These are phyloP conservation scores for Sisymbrium irio DNA, from an alignment of 345 rosid species.

Conservation along the genomic window DNA sequence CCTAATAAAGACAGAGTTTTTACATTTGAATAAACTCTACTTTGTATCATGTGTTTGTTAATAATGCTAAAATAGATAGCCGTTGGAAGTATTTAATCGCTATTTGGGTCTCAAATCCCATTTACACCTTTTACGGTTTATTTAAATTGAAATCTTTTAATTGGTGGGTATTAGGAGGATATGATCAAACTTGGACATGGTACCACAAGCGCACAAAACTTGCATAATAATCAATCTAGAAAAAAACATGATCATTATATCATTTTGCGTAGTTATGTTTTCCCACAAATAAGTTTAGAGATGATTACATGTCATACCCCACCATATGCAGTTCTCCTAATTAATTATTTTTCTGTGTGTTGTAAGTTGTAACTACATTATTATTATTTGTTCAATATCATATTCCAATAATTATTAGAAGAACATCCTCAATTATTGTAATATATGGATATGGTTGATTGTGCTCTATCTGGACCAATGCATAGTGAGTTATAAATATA, in stretches of 20 bases:
- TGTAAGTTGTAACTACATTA: constrained; percentile 31
- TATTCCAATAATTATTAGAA: constrained; percentile 20
- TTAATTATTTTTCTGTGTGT: constrained; percentile 17
- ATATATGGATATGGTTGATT: constrained; percentile 13
- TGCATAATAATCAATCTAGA: constrained; percentile 10
- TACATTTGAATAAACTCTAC: no score
- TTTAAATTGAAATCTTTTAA: background rate
- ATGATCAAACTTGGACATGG: constrained; percentile 13
- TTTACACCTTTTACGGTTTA: background rate
- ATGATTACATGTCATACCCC: constrained; percentile 32
- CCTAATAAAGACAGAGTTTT: no score
- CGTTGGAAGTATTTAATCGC: background rate
- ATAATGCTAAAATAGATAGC: no score
- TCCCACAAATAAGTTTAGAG: constrained; percentile 21
- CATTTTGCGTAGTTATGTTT: constrained; percentile 6
- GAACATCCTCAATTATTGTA: constrained; percentile 26
- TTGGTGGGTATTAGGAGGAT: background rate
- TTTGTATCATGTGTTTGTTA: no score
- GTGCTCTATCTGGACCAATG: background rate
- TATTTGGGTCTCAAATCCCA: background rate
- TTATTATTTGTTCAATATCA: constrained; percentile 22
- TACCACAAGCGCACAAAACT: constrained; percentile 34
- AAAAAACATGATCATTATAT: constrained; percentile 26
- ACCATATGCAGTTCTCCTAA: constrained; percentile 32
- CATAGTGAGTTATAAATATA: constrained; percentile 12